These are phyloP conservation scores for Suillus discolor DNA, from an alignment of 768 basidiomycete genomes.

Conservation along the genomic window DNA sequence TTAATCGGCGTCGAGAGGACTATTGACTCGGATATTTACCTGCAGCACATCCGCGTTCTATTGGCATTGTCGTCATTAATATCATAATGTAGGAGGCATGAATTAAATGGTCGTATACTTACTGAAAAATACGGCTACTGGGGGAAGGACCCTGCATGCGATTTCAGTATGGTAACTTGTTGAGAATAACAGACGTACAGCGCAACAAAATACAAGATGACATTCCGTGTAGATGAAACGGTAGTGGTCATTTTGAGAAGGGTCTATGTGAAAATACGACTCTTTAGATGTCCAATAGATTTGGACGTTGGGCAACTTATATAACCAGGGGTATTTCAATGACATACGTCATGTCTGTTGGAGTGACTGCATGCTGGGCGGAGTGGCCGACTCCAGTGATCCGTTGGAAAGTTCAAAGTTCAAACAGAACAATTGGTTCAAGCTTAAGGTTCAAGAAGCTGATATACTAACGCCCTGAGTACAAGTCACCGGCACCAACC, in stretches of 20 bases:
- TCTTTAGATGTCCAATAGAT: background rate
- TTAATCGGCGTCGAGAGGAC: background rate
- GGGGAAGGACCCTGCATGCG: slow-evolving; percentile 26
- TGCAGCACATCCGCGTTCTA: slow-evolving; percentile 30
- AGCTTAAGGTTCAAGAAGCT: too few relatives aligned
- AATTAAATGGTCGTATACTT: slow-evolving; percentile 10
- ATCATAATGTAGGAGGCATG: background rate
- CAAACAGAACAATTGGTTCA: too few relatives aligned
- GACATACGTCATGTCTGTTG: background rate
- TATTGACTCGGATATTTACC: slow-evolving; percentile 12
- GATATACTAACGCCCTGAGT: too few relatives aligned
- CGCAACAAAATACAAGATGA: slow-evolving; percentile 41
- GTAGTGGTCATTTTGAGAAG: slow-evolving; percentile 21
- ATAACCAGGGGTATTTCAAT: background rate
- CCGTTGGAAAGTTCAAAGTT: too few relatives aligned
- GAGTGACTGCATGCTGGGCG: background rate
- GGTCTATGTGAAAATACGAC: background rate
- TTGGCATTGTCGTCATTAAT: background rate
- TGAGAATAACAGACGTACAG: slow-evolving; percentile 19
- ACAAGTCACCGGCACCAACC: too few relatives aligned
- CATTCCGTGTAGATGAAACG: slow-evolving; percentile 32
- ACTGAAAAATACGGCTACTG: slow-evolving; percentile 33
- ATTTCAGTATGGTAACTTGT: background rate
- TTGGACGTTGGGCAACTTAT: background rate
- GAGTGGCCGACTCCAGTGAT: background rate